Base-by-base conservation (phyloP, 2,329 filamentous ascomycete genomes). In the Didymella segeticola region DNA sequence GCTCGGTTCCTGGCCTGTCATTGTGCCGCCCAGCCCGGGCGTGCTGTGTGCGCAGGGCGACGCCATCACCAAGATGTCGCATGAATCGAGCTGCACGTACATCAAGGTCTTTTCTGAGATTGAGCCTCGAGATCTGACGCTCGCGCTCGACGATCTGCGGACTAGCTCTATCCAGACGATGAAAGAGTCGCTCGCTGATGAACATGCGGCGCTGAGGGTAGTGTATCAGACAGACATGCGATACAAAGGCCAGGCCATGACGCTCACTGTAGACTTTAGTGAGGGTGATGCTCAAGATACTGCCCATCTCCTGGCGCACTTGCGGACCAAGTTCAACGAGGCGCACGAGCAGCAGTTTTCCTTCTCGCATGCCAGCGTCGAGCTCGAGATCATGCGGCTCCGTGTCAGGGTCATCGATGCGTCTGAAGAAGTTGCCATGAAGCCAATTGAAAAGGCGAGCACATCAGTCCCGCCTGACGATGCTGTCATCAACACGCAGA, bases 31-130 rank as follows among this genome's bases (percentile, higher is more conserved):
- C 1, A 78, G 78, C 1, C 80, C 80, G 4, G 80, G 80, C 19
- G 78, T 80, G 9, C 67, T 82, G 0, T 82, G 80, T 54, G 80
- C 80, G 2, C 77, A 79, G 48, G 80, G 80, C 0, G 80, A 82
- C 67, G 78, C 76, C 3, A 80, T 77, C 1, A 82, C 80, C 0
- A 79, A 79, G 57, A 75, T 82, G 60, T 77, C 77, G 33, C 78
- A 80, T 42, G 77, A 79, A 34, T 71, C 79, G 47, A 80, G 78
- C 2, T 68, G 69, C 47, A 79, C 79, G 0, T 81, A 77, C 45
- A 81, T 81, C 55, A 74, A 75, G 15, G 34, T 74, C 1, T 72
- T 79, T 19, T 72, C 74, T 0, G 64, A 73, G 0, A 75, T 75
- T 2, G 66, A 72, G 0, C 56, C 70, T 0, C 53, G 63, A 4